Percentiles rank a stretch among this genome's conserved stretches.
These are phyloP conservation scores for Plasmodium relictum DNA, from an alignment of 169 alveolate genomes.

Conservation along the genomic window DNA sequence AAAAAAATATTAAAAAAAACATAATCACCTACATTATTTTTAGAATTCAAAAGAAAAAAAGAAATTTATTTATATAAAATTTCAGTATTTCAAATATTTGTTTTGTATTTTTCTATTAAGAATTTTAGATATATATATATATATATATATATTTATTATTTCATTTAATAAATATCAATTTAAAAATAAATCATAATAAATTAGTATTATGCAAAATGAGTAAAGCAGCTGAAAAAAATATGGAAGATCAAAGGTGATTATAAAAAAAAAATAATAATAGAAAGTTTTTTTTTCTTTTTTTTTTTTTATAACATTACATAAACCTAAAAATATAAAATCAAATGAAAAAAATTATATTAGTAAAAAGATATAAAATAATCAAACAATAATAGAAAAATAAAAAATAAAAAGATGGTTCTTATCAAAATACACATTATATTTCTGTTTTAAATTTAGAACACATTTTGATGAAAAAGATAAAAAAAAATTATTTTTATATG, in stretches of 20 bases:
- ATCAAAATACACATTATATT: not conserved
- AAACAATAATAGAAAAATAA: not conserved
- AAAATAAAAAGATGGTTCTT: constrained; percentile 6
- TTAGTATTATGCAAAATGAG: constrained; percentile 36
- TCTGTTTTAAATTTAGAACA: constrained; percentile 29
- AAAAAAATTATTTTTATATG: constrained; percentile 65
- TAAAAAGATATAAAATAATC: constrained; percentile 5
- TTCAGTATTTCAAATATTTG: constrained; percentile 8
- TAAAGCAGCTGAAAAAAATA: constrained; percentile 50
- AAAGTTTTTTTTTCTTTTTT: too few species aligned
- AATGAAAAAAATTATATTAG: not conserved
- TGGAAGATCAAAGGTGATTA: constrained; percentile 67
- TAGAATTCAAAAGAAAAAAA: too few species aligned
- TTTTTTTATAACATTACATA: too few species aligned
- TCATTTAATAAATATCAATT: too few species aligned
- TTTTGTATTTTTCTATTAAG: constrained; percentile 4
- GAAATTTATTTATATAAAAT: too few species aligned
- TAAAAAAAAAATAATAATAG: too few species aligned
- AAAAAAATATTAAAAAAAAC: too few species aligned
- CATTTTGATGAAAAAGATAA: constrained; percentile 67
- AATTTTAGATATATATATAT: too few species aligned
- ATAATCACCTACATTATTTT: too few species aligned
- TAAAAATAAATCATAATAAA: constrained; percentile 6
- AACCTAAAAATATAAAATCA: too few species aligned
- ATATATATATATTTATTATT: not conserved